These are phyloP conservation scores for Barnettozyma populi DNA, from an alignment of 805 yeast species.

Conservation along the genomic window DNA sequence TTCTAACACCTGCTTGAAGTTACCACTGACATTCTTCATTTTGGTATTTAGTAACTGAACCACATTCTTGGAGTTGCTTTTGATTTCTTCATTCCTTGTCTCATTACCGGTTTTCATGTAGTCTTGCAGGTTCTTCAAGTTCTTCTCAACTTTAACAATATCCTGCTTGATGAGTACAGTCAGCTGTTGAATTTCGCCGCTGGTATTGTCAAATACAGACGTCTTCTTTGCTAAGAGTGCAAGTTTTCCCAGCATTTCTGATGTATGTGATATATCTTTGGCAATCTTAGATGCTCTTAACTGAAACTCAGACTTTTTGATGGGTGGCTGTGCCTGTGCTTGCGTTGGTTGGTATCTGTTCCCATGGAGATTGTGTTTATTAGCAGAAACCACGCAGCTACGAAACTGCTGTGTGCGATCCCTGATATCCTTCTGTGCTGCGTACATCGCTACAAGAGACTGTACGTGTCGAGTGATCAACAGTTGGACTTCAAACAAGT, in stretches of 20 bases:
- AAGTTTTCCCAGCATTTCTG: conserved; percentile 71
- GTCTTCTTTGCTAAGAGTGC: conserved; percentile 83
- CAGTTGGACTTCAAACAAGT: background rate
- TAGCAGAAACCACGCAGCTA: conserved; percentile 77
- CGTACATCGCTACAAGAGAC: conserved; percentile 7
- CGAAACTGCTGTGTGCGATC: conserved; percentile 92
- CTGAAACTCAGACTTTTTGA: conserved; percentile 46
- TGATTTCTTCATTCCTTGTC: conserved; percentile 46
- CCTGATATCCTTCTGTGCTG: conserved; percentile 36
- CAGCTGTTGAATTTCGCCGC: conserved; percentile 87
- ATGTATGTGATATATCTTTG: conserved; percentile 80
- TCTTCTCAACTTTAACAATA: conserved; percentile 72
- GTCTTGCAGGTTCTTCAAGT: conserved; percentile 55
- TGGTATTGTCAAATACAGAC: conserved; percentile 89
- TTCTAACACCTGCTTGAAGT: conserved; percentile 85
- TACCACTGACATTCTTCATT: conserved; percentile 88
- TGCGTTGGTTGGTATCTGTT: conserved; percentile 16
- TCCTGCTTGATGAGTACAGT: conserved; percentile 79
- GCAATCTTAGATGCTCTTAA: conserved; percentile 76
- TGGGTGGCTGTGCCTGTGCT: conserved; percentile 16
- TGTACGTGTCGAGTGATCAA: background rate
- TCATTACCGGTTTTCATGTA: conserved; percentile 37
- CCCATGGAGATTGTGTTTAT: conserved; percentile 25
- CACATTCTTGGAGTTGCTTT: conserved; percentile 76
- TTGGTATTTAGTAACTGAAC: conserved; percentile 82